A percentile compares a stretch with the other conserved stretches of the same genome.
Evolutionary conservation across 73 alveolate genomes (phyloP).

Genomic region (Vitrella brassicaformis): DNA sequence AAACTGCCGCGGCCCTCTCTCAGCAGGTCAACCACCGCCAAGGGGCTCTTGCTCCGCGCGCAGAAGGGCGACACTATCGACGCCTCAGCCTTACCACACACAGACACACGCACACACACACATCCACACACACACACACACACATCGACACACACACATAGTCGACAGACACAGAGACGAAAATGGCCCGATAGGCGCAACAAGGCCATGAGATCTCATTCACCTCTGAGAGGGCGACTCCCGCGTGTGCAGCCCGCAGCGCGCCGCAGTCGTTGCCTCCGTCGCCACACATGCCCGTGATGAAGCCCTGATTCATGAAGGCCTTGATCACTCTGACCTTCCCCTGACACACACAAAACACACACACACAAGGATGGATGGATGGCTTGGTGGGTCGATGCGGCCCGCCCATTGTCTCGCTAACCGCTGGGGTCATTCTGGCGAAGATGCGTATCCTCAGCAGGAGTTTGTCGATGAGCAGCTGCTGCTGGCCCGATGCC

Average conservation of each 20-base stretch:
- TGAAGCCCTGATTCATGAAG: neutral
- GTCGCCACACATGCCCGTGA: conserved; percentile 56
- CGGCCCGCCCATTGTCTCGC: too few species aligned
- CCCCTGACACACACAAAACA: too few species aligned
- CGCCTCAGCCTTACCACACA: conserved; percentile 35
- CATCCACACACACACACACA: too few species aligned
- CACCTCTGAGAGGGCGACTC: conserved; percentile 55
- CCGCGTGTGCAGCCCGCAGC: conserved; percentile 59
- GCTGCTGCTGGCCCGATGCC: too few species aligned
- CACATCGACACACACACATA: too few species aligned
- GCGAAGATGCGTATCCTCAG: neutral
- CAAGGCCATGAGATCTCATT: too few species aligned
- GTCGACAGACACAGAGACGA: too few species aligned
- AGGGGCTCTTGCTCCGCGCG: neutral
- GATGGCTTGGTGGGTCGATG: too few species aligned
- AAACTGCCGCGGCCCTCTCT: neutral
- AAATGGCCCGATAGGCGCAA: too few species aligned
- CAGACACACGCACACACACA: too few species aligned
- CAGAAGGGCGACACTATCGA: conserved; percentile 29
- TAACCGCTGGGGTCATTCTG: neutral
- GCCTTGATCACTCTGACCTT: neutral
- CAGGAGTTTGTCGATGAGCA: too few species aligned
- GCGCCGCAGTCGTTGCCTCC: conserved; percentile 75
- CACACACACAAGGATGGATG: too few species aligned
- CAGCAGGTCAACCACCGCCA: neutral